phyloP scores from a whole-genome alignment of 768 basidiomycete species.

The Chiua virens region DNA sequence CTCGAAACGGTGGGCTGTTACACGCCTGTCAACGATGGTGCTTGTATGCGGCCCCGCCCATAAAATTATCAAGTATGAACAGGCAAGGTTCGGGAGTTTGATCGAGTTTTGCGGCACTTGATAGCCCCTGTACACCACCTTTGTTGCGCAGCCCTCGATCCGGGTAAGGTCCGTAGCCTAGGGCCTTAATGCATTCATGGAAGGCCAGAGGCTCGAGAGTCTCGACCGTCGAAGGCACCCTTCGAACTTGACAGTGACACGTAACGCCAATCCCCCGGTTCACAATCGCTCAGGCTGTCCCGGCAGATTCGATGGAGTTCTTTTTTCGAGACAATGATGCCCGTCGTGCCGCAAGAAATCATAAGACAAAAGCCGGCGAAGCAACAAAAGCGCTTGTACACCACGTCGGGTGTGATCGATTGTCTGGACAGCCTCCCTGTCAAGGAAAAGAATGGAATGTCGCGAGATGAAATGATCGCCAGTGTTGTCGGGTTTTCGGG shows the following conservation, averaged over 20 bases:
- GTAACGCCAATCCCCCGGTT: neutral
- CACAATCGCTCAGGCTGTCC: no score
- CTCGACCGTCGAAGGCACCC: conserved; percentile 7
- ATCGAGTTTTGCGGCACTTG: no score
- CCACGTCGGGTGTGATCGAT: no score
- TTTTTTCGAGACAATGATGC: neutral
- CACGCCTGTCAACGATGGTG: neutral
- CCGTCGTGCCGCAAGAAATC: no score
- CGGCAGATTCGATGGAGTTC: no score
- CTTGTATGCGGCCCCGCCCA: neutral
- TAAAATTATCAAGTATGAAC: no score
- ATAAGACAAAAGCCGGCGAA: no score
- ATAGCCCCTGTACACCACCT: neutral
- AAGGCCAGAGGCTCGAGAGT: neutral
- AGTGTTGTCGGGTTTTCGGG: neutral
- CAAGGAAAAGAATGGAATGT: neutral
- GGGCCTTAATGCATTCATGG: no score
- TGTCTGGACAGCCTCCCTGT: neutral
- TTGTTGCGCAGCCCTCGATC: conserved; percentile 9
- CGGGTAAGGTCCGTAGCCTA: conserved; percentile 11
- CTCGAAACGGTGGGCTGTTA: no score
- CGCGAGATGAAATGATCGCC: neutral
- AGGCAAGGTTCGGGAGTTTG: no score
- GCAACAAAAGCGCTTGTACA: no score
- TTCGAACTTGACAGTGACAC: neutral